A percentile compares a stretch with the other conserved stretches of the same genome.
phyloP scores from a whole-genome alignment of 257 asterid genomes.

The Osmanthus fragrans region DNA sequence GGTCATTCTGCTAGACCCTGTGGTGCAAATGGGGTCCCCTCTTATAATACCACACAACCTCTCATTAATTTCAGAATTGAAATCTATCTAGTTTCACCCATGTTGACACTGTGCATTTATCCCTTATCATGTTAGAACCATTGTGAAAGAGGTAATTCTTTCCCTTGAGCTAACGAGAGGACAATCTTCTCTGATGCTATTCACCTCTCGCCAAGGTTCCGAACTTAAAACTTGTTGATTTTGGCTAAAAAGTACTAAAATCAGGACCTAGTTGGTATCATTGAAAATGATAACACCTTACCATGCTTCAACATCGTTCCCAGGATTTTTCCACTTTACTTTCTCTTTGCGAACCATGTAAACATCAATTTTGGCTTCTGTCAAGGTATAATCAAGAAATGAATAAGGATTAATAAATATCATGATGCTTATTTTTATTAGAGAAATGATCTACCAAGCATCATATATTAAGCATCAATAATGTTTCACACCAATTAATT shows the following conservation, averaged over 20 bases:
- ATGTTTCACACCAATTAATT: no score
- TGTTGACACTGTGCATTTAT: constrained; percentile 30
- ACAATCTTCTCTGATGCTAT: no score
- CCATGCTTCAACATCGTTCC: no score
- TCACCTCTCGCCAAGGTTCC: no score
- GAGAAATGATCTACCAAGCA: no score
- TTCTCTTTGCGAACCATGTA: no score
- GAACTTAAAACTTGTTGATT: no score
- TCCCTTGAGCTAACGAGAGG: not conserved
- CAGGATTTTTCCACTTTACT: no score
- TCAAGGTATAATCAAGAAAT: not conserved
- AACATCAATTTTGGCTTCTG: not conserved
- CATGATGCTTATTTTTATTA: not conserved
- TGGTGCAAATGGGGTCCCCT: constrained; percentile 29
- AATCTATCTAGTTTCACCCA: constrained; percentile 22
- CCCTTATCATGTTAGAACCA: not conserved
- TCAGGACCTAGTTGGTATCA: no score
- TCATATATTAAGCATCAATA: no score
- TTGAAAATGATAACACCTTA: no score
- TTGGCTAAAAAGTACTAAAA: no score
- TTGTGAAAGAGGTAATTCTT: not conserved
- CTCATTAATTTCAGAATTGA: not conserved
- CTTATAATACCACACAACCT: constrained; percentile 28
- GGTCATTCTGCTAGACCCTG: constrained; percentile 25
- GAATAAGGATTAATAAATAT: not conserved